These are phyloP conservation scores for Tuber brumale DNA, from an alignment of 495 filamentous ascomycete species.

Conservation along the genomic window DNA sequence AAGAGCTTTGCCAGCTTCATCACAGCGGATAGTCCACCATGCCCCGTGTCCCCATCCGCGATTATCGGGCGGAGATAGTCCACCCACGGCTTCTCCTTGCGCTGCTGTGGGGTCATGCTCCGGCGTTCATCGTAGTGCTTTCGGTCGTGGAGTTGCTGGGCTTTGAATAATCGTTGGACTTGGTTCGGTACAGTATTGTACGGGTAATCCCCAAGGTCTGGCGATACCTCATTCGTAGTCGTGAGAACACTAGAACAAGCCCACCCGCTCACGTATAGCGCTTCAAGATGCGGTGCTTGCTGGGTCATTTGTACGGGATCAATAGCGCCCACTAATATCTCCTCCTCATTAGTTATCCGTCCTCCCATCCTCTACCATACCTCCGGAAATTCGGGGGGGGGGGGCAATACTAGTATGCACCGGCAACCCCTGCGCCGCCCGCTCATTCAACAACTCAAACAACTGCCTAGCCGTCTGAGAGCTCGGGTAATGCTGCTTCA, in stretches of 20 bases:
- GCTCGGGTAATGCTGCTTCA: slow-evolving; percentile 82
- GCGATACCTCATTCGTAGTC: slow-evolving; percentile 89
- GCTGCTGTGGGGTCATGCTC: slow-evolving; percentile 64
- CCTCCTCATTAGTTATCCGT: slow-evolving; percentile 3
- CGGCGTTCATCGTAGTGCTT: slow-evolving; percentile 84
- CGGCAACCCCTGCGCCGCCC: slow-evolving; percentile 67
- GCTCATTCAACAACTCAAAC: slow-evolving; percentile 75
- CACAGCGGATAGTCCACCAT: slow-evolving; percentile 84
- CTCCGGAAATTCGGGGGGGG: slow-evolving; percentile 34
- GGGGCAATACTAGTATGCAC: slow-evolving; percentile 69
- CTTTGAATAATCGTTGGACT: slow-evolving; percentile 90
- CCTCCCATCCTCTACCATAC: neutral
- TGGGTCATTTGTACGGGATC: slow-evolving; percentile 99
- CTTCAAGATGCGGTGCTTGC: slow-evolving; percentile 90
- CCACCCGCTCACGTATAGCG: slow-evolving; percentile 94
- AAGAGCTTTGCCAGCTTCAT: slow-evolving; percentile 96
- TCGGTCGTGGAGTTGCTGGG: slow-evolving; percentile 91
- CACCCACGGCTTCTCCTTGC: slow-evolving; percentile 67
- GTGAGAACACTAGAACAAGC: slow-evolving; percentile 90
- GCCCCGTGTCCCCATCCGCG: slow-evolving; percentile 95
- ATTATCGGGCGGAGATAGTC: slow-evolving; percentile 93
- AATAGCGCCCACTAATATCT: slow-evolving; percentile 76
- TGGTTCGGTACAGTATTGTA: slow-evolving; percentile 99
- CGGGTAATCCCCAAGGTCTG: slow-evolving; percentile 96
- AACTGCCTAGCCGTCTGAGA: slow-evolving; percentile 90